Percentiles rank a stretch among this genome's conserved stretches.
Evolutionary conservation across 2,329 filamentous ascomycete genomes (phyloP).

Genomic region (Metarhizium sp.): DNA sequence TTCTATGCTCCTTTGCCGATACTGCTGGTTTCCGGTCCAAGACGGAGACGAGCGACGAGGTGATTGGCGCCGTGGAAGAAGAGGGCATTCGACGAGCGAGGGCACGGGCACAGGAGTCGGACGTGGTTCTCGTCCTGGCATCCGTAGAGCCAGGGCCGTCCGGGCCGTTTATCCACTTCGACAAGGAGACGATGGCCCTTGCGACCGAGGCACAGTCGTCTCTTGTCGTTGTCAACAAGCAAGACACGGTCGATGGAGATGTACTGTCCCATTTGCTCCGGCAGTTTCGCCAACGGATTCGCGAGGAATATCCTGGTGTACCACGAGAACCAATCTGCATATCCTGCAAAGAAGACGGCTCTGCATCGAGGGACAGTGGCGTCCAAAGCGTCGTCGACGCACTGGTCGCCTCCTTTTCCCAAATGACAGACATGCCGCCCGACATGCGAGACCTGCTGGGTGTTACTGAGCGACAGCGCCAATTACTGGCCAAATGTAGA

Average conservation of each 20-base stretch:
- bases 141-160: conserved; percentile 51
- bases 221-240: conserved; percentile 55
- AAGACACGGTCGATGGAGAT: conserved; percentile 34
- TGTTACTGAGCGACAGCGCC: conserved; percentile 80
- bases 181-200: conserved; percentile 45
- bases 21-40: conserved; percentile 73
- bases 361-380: conserved; percentile 42
- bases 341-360: conserved; percentile 58
- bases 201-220: conserved; percentile 38
- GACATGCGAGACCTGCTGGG: conserved; percentile 78
- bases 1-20: conserved; percentile 88
- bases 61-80: conserved; percentile 67
- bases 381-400: conserved; percentile 59
- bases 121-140: conserved; percentile 74
- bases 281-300: conserved; percentile 24
- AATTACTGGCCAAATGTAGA: conserved; percentile 68
- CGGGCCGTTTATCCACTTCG: conserved; percentile 36
- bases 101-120: conserved; percentile 69
- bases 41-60: conserved; percentile 7
- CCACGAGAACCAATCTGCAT: conserved; percentile 38
- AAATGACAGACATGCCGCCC: conserved; percentile 60
- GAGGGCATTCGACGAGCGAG: conserved; percentile 87
- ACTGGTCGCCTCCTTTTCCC: conserved; percentile 58
- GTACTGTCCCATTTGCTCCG: conserved; percentile 28
- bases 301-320: conserved; percentile 13